Base-by-base conservation (phyloP, 352 stramenopile genomes). In the Globisporangium middletonii region DNA sequence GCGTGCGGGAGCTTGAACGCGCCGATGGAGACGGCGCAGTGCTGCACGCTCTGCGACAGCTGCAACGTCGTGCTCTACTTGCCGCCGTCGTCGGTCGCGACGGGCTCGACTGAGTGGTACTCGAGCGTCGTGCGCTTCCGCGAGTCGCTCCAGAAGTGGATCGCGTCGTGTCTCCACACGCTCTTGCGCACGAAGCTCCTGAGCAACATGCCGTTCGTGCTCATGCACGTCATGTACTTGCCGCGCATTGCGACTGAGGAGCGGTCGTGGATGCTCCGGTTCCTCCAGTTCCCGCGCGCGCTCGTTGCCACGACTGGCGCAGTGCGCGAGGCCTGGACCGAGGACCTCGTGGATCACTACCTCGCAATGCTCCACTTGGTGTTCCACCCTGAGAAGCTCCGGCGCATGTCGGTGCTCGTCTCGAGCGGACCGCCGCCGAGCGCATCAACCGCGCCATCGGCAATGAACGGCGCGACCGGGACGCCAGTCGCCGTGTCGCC, bases 221-320 rank as follows among this genome's bases (percentile, higher is more conserved):
- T 95, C 16, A 89, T 92, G 81, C 85, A 95, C 60, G 62, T 86
- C 19, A 86, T 95, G 80, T 92, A 93, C 37, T 67, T 95, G 26
- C 85, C 85, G 33, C 79, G 80, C 1, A 84, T 95, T 37, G 77
- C 76, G 27, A 90, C 73, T 0, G 79, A 92, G 57, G 85, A 93
- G 45, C 71, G 85, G 0, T 88, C 78, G 8, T 95, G 85, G 85
- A 69, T 92, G 53, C 59, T 95, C 19, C 63, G 79, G 5, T 93
- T 92, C 45, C 44, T 95, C 18, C 85, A 95, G 65, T 92, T 95
- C 37, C 85, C 85, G 2, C 73, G 78, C 42, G 77, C 75, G 8
- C 75, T 93, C 49, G 68, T 93, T 0, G 63, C 67, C 0, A 74
- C 65, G 9, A 73, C 76, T 50, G 83, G 83, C 13, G 76, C 77